Percentiles rank a stretch among this genome's conserved stretches.
Conservation (phyloP, 345 rosid genomes). For the Bretschneidera sinensis region DNA sequence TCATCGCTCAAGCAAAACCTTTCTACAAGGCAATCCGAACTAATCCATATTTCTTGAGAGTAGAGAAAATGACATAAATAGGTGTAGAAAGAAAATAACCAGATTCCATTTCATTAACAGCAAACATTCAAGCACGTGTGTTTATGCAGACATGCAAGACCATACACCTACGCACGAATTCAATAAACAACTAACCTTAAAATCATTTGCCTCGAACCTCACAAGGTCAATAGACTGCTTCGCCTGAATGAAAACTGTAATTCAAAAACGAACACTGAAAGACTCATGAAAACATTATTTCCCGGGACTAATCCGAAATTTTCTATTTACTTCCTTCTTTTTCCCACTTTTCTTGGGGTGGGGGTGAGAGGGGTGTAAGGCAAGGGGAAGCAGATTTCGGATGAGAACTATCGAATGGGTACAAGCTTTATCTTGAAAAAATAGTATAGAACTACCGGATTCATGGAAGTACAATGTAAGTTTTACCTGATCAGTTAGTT, state of each 20-base stretch:
- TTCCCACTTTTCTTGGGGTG: not conserved
- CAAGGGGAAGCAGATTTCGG: not conserved
- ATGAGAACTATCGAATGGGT: too few relatives aligned
- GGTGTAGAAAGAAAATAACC: not conserved
- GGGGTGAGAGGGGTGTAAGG: too few relatives aligned
- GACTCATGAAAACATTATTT: not conserved
- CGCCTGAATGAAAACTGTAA: slow-evolving; percentile 42
- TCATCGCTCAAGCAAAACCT: not conserved
- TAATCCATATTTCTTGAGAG: not conserved
- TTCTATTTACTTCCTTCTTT: too few relatives aligned
- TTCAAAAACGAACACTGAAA: slow-evolving; percentile 4
- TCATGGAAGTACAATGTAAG: too few relatives aligned
- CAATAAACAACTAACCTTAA: slow-evolving; percentile 38
- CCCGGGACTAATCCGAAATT: not conserved
- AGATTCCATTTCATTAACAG: not conserved
- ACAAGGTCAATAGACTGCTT: slow-evolving; percentile 41
- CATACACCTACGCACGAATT: slow-evolving; percentile 10
- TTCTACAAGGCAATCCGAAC: too few relatives aligned
- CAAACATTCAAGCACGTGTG: not conserved
- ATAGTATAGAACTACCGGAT: too few relatives aligned
- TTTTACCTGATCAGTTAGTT: too few relatives aligned
- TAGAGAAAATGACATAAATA: not conserved
- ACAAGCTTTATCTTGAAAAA: too few relatives aligned
- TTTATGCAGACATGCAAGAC: slow-evolving; percentile 9
- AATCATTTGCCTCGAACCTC: slow-evolving; percentile 39